Conservation (phyloP, 2,329 filamentous ascomycete genomes). For the Penicillium freii region DNA sequence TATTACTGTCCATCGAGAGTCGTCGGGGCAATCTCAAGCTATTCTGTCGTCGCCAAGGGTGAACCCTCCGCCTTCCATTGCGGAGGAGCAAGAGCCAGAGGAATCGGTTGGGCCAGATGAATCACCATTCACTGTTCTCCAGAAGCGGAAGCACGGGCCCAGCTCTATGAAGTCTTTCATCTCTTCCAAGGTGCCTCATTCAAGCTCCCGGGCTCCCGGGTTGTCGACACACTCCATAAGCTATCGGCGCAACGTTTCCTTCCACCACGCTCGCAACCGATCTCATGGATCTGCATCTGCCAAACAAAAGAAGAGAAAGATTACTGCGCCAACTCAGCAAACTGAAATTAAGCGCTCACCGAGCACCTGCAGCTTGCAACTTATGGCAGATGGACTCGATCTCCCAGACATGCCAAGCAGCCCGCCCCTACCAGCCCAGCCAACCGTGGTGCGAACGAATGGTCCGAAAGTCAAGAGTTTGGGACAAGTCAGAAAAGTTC, state of each 20-base stretch:
- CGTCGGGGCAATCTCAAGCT: conserved; percentile 13
- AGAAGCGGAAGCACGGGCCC: conserved; percentile 33
- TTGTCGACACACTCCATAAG: conserved; percentile 48
- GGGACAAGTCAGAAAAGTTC: conserved; percentile 44
- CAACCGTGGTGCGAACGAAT: conserved; percentile 36
- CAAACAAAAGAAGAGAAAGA: conserved; percentile 25
- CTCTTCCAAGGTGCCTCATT: conserved; percentile 48
- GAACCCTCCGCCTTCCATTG: conserved; percentile 20
- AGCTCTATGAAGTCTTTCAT: conserved; percentile 40
- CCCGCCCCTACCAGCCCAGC: conserved; percentile 42
- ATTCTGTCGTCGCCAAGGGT: conserved; percentile 3
- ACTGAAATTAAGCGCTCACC: conserved; percentile 26
- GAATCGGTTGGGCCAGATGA: conserved; percentile 16
- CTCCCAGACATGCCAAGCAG: conserved; percentile 33
- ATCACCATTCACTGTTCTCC: conserved; percentile 34
- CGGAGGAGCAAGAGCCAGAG: conserved; percentile 23
- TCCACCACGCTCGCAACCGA: conserved; percentile 54
- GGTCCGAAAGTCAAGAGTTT: conserved; percentile 29
- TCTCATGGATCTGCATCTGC: conserved; percentile 30
- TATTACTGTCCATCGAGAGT: conserved; percentile 64
- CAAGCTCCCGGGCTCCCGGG: conserved; percentile 44
- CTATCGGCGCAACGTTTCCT: conserved; percentile 63
- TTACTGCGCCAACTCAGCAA: conserved; percentile 14
- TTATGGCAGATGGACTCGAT: conserved; percentile 21
- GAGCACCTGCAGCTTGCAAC: conserved; percentile 28